These are phyloP conservation scores for Cymbopogon citratus DNA, from an alignment of 176 grass and related monocot genomes.

Conservation along the genomic window DNA sequence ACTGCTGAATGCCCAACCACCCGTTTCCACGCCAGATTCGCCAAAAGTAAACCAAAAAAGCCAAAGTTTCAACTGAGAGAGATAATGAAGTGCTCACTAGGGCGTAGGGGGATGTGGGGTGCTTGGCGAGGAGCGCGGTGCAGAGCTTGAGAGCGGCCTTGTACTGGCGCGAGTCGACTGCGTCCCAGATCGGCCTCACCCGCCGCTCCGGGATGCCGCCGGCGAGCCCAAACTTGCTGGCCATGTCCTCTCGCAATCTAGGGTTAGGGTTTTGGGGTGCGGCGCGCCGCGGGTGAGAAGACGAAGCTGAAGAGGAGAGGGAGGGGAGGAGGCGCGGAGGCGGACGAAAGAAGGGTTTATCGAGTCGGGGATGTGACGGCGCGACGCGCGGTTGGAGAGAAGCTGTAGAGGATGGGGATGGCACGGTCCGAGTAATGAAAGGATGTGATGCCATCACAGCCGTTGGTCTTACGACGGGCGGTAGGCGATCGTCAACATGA, in stretches of 20 bases:
- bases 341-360: conserved; percentile 41
- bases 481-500: background rate
- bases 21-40: conserved; percentile 25
- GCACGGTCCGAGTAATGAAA: conserved; percentile 16
- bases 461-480: background rate
- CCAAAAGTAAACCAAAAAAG: background rate
- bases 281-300: conserved; percentile 4
- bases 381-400: background rate
- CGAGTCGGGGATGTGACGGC: conserved; percentile 30
- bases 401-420: background rate
- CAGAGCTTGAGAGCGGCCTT: conserved; percentile 80
- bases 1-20: background rate
- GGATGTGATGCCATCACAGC: background rate
- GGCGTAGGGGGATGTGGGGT: conserved; percentile 79
- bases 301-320: background rate
- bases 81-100: conserved; percentile 45
- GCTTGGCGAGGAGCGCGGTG: conserved; percentile 58
- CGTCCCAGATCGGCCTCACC: conserved; percentile 95
- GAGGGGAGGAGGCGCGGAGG: background rate
- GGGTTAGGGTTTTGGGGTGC: conserved; percentile 47
- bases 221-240: conserved; percentile 79
- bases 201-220: conserved; percentile 87
- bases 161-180: conserved; percentile 90
- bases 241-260: conserved; percentile 47
- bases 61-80: background rate